Evolutionary conservation across 495 filamentous ascomycete genomes (phyloP), one percentile per base, ranked within the genome.

Genomic region (Hypoxylon intermedium): DNA sequence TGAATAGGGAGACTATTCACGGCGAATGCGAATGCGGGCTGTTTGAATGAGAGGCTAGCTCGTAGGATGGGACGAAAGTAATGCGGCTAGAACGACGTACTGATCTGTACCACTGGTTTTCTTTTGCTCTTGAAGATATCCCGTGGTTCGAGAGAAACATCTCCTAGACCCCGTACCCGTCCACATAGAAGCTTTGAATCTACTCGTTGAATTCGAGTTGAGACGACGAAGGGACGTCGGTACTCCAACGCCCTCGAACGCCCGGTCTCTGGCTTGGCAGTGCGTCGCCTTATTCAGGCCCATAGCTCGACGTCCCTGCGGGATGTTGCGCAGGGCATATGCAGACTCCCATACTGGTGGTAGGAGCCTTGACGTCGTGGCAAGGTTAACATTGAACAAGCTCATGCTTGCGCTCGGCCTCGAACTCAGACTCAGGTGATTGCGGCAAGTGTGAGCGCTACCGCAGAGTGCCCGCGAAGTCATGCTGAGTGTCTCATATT

Each of bases 401-500:
- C 48, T 36, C 19, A 13, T 12, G 43, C 60, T 6, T 15, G 36
- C 3, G 15, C 24, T 28, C 21, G 3, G 15, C 13, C 24, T 44
- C 16, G 54, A 46, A 40, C 42, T 21, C 44, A 54, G 41, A 18
- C 44, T 59, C 54, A 50, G 45, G 45, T 56, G 44, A 36, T 5
- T 47, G 51, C 62, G 55, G 40, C 38, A 52, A 24, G 62, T 51
- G n/a, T 12, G 51, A 34, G 55, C 49, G 54, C 54, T 49, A 30
- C 61, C 61, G 45, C 61, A 53, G 49, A 65, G 9, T 45, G 61
- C 55, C 61, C 61, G 56, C 36, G 33, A 56, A 60, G 21, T 65
- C 62, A 65, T 65, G 51, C 36, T 33, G 62, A 47, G 45, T 7
- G 40, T 56, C 40, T 60, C 62, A 65, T 65, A 52, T 60, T 65